Evolutionary conservation across 2,329 filamentous ascomycete species (phyloP), one percentile per base, ranked within the genome.

Genomic region (Nakataea oryzae): DNA sequence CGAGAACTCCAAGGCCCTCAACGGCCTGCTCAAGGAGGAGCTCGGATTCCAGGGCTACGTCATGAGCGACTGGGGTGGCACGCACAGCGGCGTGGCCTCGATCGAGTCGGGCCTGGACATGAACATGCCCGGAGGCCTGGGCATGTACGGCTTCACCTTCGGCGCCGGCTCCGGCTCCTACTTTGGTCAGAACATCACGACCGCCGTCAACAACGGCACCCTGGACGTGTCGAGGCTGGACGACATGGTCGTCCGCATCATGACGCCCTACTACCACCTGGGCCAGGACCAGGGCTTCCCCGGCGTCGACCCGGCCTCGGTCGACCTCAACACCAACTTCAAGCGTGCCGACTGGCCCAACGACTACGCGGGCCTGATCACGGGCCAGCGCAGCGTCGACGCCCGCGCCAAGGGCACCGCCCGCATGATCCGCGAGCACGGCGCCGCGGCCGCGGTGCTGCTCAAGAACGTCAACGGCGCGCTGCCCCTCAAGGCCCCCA

Each of bases 21-120:
- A 92, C 69, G 83, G 85, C 54, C 74, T 92, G 3, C 77, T 93
- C 68, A 92, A 92, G 75, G 80, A 80, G n/a, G 88, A 92, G 73
- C 77, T 91, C 1, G 88, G 87, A 55, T 91, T 91, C 75, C 87
- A 89, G 67, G 89, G 89, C 1, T 93, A 91, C 62, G 84, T 95
- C 13, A 89, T 95, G 79, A 88, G 86, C 1, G 93, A 96, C 71
- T 66, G 65, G 65, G 59, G 59, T 27, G 59, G 4, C 6, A 54
- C 47, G 14, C 59, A 61, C 59, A 54, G 63, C 8, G 77, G 77
- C 54, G 73, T 79, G 2, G 67, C 74, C 5, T 69, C 76, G 24
- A 76, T 78, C 24, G 70, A 78, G 64, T 74, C 75, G 8, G 79
- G 80, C 24, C 70, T 81, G 3, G 80, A 82, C 60, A 78, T 82